These are phyloP conservation scores for Primulina tabacum DNA, from an alignment of 257 asterid species.

Conservation along the genomic window DNA sequence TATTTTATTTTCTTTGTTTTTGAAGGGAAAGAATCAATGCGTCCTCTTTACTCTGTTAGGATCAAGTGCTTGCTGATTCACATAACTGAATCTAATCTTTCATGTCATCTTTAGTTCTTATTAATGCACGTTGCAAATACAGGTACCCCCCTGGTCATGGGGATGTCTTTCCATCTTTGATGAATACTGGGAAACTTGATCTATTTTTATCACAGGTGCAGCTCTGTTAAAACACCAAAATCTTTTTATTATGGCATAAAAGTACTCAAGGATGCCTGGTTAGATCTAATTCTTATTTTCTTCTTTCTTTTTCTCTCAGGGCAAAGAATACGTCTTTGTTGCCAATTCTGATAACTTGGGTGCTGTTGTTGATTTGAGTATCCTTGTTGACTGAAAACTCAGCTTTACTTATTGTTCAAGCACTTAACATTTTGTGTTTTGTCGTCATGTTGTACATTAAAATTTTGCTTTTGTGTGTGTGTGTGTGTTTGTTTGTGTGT, in stretches of 20 bases:
- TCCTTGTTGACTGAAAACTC: slow-evolving; percentile 45
- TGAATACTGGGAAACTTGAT: slow-evolving; percentile 97
- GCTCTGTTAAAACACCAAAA: slow-evolving; percentile 21
- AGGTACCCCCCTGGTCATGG: slow-evolving; percentile 99
- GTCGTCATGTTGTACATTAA: background rate
- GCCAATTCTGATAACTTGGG: slow-evolving; percentile 99
- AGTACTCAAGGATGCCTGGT: slow-evolving; percentile 9
- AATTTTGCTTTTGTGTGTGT: too few species aligned
- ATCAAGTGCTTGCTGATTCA: slow-evolving; percentile 9
- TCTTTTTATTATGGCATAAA: slow-evolving; percentile 18
- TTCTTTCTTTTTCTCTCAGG: slow-evolving; percentile 43
- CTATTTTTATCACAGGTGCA: slow-evolving; percentile 72
- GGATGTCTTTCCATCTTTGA: slow-evolving; percentile 90
- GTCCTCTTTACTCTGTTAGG: background rate
- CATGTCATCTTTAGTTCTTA: slow-evolving; percentile 16
- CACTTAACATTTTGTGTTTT: background rate
- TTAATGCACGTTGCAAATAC: slow-evolving; percentile 26
- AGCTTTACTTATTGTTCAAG: background rate
- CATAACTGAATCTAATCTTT: slow-evolving; percentile 7
- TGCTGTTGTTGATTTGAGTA: slow-evolving; percentile 95
- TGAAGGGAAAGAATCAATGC: background rate
- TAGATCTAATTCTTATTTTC: slow-evolving; percentile 9
- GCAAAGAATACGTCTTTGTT: slow-evolving; percentile 87
- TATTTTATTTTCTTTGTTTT: slow-evolving; percentile 17
- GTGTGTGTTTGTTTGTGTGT: too few species aligned